These are phyloP conservation scores for Trichoderma aggressivum DNA, from an alignment of 2,329 filamentous ascomycete genomes.

Conservation along the genomic window DNA sequence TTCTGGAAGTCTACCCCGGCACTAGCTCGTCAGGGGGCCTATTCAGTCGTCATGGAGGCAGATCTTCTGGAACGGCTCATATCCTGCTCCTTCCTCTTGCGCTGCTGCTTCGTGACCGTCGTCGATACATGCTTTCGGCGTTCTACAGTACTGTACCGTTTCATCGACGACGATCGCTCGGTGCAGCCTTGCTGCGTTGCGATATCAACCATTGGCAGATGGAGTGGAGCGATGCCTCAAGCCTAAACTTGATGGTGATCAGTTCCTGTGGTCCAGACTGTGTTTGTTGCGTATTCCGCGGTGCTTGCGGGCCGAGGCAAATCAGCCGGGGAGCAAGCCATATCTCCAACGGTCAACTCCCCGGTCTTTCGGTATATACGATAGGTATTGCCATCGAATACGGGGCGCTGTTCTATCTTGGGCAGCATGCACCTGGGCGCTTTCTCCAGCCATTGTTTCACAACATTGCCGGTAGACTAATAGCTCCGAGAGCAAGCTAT, in stretches of 20 bases:
- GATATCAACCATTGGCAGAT: neutral
- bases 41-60: slow-evolving; percentile 14
- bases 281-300: neutral
- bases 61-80: slow-evolving; percentile 19
- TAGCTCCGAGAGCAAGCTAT: neutral
- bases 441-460: neutral
- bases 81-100: neutral
- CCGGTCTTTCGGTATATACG: neutral
- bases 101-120: neutral
- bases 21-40: slow-evolving; percentile 16
- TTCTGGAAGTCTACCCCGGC: slow-evolving; percentile 21
- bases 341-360: neutral
- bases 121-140: neutral
- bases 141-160: too few species aligned
- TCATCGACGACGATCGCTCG: neutral
- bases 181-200: neutral
- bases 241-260: slow-evolving; percentile 2
- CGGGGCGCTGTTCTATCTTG: neutral
- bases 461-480: neutral
- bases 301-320: neutral
- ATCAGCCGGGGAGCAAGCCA: neutral
- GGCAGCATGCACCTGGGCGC: neutral
- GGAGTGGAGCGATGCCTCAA: neutral
- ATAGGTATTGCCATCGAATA: neutral
- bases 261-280: neutral